Evolutionary conservation across 345 rosid genomes (phyloP).

Genomic region (Boechera stricta): DNA sequence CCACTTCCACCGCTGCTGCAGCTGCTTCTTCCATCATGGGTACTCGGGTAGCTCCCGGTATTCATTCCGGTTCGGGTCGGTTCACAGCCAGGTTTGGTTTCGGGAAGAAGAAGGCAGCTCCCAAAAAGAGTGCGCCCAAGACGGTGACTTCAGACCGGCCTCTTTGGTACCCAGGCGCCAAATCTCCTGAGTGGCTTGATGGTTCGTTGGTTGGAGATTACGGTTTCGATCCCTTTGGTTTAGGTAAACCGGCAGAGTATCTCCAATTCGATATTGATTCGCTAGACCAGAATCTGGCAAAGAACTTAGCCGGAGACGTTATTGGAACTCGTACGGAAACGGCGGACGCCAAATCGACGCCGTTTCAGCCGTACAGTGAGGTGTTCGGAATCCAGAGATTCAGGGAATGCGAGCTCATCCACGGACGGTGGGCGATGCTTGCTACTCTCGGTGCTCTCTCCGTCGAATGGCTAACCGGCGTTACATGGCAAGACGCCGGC

Average conservation of each 20-base stretch:
- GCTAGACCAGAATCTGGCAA: conserved; percentile 86
- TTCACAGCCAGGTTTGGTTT: conserved; percentile 67
- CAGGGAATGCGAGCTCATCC: conserved; percentile 89
- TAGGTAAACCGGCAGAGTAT: conserved; percentile 87
- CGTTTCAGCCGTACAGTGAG: conserved; percentile 85
- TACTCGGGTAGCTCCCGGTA: conserved; percentile 45
- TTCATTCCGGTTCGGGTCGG: conserved; percentile 43
- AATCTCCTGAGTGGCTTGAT: conserved; percentile 76
- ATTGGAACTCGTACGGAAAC: conserved; percentile 62
- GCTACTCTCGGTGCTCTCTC: conserved; percentile 79
- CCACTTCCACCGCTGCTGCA: conserved; percentile 67
- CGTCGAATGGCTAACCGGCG: conserved; percentile 72
- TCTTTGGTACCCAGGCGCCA: conserved; percentile 79
- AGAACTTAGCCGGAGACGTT: conserved; percentile 72
- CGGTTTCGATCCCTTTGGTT: conserved; percentile 91
- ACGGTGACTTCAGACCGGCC: conserved; percentile 49
- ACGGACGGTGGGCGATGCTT: conserved; percentile 91
- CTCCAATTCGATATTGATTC: conserved; percentile 82
- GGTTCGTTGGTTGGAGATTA: conserved; percentile 80
- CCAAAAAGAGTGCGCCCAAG: conserved; percentile 37
- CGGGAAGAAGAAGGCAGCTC: conserved; percentile 46
- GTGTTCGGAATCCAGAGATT: conserved; percentile 86
- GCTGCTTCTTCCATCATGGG: conserved; percentile 65
- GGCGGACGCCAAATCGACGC: conserved; percentile 66
- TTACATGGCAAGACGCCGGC: conserved; percentile 80